Evolutionary conservation across 1,284 basidiomycete species (phyloP).

Genomic region (Pisolithus thermaeus): DNA sequence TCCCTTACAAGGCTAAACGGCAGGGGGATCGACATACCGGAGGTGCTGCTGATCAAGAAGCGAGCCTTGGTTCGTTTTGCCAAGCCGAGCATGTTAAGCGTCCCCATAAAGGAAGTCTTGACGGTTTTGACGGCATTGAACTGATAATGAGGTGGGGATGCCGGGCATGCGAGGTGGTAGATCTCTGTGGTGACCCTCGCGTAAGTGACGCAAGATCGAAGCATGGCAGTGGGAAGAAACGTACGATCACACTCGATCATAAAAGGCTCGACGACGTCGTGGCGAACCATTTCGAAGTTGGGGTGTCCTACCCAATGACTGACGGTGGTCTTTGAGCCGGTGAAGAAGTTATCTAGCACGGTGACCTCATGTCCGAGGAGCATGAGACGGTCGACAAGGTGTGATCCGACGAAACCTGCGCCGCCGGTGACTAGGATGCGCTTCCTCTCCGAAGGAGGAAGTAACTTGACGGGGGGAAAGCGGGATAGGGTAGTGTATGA

Average conservation of each 20-base stretch:
- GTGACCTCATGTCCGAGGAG: conserved; percentile 96
- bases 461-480: conserved; percentile 87
- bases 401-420: conserved; percentile 96
- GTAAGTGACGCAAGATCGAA: background rate
- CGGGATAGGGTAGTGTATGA: conserved; percentile 88
- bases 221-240: conserved; percentile 20
- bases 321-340: conserved; percentile 91
- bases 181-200: conserved; percentile 58
- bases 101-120: conserved; percentile 97
- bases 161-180: conserved; percentile 94
- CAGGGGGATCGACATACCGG: conserved; percentile 44
- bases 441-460: conserved; percentile 75
- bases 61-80: conserved; percentile 96
- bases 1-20: background rate
- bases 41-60: conserved; percentile 93
- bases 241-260: conserved; percentile 95
- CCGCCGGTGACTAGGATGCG: conserved; percentile 93
- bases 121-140: conserved; percentile 95
- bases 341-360: conserved; percentile 98
- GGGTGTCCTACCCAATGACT: conserved; percentile 96
- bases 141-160: conserved; percentile 93
- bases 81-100: conserved; percentile 96
- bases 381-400: conserved; percentile 96
- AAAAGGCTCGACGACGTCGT: conserved; percentile 95
- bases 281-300: conserved; percentile 96